These are phyloP conservation scores for Candida sithepensis DNA, from an alignment of 805 yeast species.

Conservation along the genomic window DNA sequence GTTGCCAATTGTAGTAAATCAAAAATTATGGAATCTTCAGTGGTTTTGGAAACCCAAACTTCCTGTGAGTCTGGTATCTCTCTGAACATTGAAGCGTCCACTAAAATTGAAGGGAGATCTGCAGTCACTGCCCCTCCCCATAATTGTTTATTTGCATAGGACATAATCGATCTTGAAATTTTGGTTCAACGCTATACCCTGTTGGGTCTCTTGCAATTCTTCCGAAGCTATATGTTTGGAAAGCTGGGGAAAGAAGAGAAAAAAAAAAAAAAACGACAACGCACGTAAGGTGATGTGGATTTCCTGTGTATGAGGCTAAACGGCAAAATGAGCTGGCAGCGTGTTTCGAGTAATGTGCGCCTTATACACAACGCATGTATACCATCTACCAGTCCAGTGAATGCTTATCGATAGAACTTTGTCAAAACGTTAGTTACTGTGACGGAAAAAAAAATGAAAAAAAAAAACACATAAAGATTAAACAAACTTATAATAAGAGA, in stretches of 20 bases:
- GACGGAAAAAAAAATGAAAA: not conserved
- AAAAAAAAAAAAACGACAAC: not conserved
- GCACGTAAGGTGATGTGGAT: too few relatives aligned
- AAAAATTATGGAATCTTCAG: slow-evolving; percentile 56
- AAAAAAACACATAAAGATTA: not conserved
- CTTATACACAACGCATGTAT: too few relatives aligned
- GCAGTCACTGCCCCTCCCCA: slow-evolving; percentile 83
- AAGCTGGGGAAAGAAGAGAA: not conserved
- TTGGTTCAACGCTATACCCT: too few relatives aligned
- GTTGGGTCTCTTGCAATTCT: too few relatives aligned
- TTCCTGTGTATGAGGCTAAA: too few relatives aligned
- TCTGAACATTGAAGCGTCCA: slow-evolving; percentile 77
- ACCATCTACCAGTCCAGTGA: too few relatives aligned
- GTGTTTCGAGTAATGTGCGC: too few relatives aligned
- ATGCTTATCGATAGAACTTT: too few relatives aligned
- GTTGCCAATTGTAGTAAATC: slow-evolving; percentile 58
- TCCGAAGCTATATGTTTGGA: too few relatives aligned
- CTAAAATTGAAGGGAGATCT: slow-evolving; percentile 51
- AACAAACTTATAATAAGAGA: too few relatives aligned
- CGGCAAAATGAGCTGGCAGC: too few relatives aligned
- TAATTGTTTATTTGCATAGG: slow-evolving; percentile 30
- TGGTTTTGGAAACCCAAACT: slow-evolving; percentile 53
- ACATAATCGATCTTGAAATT: not conserved
- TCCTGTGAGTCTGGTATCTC: slow-evolving; percentile 94
- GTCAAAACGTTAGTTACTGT: too few relatives aligned